phyloP scores from a whole-genome alignment of 495 filamentous ascomycete species.

The Lasiosphaeria ovina region DNA sequence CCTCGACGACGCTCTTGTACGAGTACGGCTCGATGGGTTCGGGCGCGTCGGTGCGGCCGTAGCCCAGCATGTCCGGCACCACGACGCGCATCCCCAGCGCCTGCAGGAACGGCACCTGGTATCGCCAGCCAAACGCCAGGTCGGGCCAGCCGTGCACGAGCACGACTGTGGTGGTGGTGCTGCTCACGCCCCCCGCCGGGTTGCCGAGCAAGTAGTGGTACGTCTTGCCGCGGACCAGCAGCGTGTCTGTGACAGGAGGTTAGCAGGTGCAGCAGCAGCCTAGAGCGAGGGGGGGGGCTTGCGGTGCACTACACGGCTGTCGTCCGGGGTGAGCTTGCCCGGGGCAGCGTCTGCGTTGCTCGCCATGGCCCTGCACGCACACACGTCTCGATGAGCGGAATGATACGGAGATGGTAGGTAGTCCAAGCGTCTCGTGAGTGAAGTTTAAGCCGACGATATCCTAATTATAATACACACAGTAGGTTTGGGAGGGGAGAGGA shows the following conservation, averaged over 20 bases:
- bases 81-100: conserved; percentile 58
- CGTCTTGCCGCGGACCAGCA: conserved; percentile 52
- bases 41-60: conserved; percentile 63
- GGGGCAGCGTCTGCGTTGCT: background rate
- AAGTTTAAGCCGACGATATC: no score
- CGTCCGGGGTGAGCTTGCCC: conserved; percentile 62
- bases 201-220: conserved; percentile 71
- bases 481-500: background rate
- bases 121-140: conserved; percentile 72
- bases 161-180: conserved; percentile 57
- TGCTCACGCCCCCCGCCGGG: conserved; percentile 42
- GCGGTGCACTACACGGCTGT: conserved; percentile 62
- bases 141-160: conserved; percentile 66
- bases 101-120: conserved; percentile 72
- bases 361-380: background rate
- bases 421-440: no score
- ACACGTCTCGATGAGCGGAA: background rate
- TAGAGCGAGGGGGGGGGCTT: conserved; percentile 37
- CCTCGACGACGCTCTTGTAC: conserved; percentile 62
- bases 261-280: no score
- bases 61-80: conserved; percentile 57
- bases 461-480: background rate
- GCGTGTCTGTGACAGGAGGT: no score
- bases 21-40: conserved; percentile 54
- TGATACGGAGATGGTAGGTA: no score